Evolutionary conservation across 164 flowering plant genomes (phyloP).

Genomic region (Saururus chinensis): DNA sequence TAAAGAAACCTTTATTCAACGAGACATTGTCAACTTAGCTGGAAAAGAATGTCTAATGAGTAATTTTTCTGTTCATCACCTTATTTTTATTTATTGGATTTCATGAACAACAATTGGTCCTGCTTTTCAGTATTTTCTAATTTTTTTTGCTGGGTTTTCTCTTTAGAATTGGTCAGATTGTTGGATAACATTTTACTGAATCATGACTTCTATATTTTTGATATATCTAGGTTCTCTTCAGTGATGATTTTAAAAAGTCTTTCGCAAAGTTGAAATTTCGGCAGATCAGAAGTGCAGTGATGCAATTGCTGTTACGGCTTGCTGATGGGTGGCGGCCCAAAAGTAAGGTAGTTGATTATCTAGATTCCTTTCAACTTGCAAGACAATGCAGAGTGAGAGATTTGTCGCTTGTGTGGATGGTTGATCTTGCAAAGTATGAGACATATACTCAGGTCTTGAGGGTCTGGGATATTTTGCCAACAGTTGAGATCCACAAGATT

Average conservation of each 20-base stretch:
- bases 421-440: constrained; percentile 19
- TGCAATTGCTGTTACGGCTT: constrained; percentile 23
- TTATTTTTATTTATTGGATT: too few species aligned
- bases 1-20: too few species aligned
- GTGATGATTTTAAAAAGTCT: constrained; percentile 22
- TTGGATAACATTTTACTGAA: neutral
- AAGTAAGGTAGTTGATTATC: neutral
- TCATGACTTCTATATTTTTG: neutral
- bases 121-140: too few species aligned
- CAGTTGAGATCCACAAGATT: constrained; percentile 42
- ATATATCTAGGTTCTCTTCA: constrained; percentile 22
- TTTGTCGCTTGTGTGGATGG: constrained; percentile 26
- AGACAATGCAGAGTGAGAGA: constrained; percentile 19
- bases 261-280: constrained; percentile 7
- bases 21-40: too few species aligned
- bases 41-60: too few species aligned
- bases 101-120: too few species aligned
- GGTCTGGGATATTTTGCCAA: constrained; percentile 64
- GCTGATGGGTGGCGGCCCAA: constrained; percentile 35
- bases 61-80: too few species aligned
- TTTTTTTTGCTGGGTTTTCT: too few species aligned
- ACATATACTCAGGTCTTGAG: constrained; percentile 27
- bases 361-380: constrained; percentile 18
- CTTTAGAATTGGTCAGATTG: too few species aligned
- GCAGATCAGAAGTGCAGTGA: constrained; percentile 10